Evolutionary conservation across 2,329 filamentous ascomycete genomes (phyloP).

Genomic region (Claviceps africana): DNA sequence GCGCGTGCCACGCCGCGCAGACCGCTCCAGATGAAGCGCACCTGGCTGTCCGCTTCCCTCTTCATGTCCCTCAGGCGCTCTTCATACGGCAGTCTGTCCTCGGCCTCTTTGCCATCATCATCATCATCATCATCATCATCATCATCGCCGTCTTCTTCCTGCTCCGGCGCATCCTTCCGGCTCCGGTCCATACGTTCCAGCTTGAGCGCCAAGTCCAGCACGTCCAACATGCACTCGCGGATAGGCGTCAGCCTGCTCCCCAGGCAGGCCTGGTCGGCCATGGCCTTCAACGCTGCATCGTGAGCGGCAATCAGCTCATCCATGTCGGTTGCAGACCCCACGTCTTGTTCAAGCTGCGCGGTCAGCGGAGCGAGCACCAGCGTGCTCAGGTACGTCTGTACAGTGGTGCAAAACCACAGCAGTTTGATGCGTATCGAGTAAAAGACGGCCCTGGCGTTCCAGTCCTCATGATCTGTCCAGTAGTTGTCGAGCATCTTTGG

Average conservation of each 20-base stretch:
- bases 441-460: constrained; percentile 33
- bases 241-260: constrained; percentile 56
- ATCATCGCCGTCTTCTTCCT: neutral
- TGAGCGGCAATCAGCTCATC: constrained; percentile 70
- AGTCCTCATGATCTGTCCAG: constrained; percentile 21
- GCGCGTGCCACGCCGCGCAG: constrained; percentile 63
- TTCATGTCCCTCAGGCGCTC: constrained; percentile 43
- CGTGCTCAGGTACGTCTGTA: constrained; percentile 64
- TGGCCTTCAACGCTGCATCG: constrained; percentile 42
- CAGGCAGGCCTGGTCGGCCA: constrained; percentile 57
- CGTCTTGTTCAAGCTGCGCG: constrained; percentile 37
- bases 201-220: constrained; percentile 61
- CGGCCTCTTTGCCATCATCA: constrained; percentile 8
- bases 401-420: constrained; percentile 61
- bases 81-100: constrained; percentile 28
- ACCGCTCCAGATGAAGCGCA: constrained; percentile 59
- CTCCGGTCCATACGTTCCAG: constrained; percentile 45
- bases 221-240: constrained; percentile 54
- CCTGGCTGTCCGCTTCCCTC: constrained; percentile 47
- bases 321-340: constrained; percentile 54
- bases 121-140: constrained; percentile 9
- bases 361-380: constrained; percentile 54
- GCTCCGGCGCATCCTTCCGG: constrained; percentile 9
- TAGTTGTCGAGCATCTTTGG: constrained; percentile 30
- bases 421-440: constrained; percentile 53